Evolutionary conservation across 495 filamentous ascomycete species (phyloP).

Genomic region (Gamarada debralockiae): DNA sequence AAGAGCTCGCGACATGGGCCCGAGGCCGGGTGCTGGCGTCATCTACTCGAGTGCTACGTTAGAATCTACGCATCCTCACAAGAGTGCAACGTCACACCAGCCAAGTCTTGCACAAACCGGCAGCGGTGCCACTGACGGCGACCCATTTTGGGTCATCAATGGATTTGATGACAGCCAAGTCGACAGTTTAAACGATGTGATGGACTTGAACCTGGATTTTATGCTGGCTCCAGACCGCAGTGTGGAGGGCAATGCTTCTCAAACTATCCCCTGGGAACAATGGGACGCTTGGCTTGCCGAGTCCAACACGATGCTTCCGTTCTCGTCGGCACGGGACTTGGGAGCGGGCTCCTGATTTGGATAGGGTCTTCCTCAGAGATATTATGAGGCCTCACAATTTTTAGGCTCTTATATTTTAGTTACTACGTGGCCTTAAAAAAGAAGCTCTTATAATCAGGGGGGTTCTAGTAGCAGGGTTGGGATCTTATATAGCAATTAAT

Average conservation of each 20-base stretch:
- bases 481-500: no score
- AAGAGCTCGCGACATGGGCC: background rate
- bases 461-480: no score
- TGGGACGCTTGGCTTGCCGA: slow-evolving; percentile 32
- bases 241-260: slow-evolving; percentile 8
- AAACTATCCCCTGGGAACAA: slow-evolving; percentile 29
- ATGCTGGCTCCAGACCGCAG: slow-evolving; percentile 22
- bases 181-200: slow-evolving; percentile 6
- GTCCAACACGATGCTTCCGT: slow-evolving; percentile 6
- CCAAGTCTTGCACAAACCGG: slow-evolving; percentile 8
- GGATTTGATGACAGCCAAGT: slow-evolving; percentile 15
- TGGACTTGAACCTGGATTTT: slow-evolving; percentile 25
- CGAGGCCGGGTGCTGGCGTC: slow-evolving; percentile 3
- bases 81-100: slow-evolving; percentile 5
- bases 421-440: no score
- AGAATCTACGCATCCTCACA: slow-evolving; percentile 14
- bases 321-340: background rate
- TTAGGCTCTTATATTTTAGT: no score
- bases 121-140: slow-evolving; percentile 9
- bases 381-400: background rate
- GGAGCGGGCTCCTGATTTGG: background rate
- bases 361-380: background rate
- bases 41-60: background rate
- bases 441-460: no score
- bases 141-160: slow-evolving; percentile 24